Percentiles rank a stretch among this genome's conserved stretches.
Conservation (phyloP, 1,284 basidiomycete species). For the Sanghuangporus sanghuang region DNA sequence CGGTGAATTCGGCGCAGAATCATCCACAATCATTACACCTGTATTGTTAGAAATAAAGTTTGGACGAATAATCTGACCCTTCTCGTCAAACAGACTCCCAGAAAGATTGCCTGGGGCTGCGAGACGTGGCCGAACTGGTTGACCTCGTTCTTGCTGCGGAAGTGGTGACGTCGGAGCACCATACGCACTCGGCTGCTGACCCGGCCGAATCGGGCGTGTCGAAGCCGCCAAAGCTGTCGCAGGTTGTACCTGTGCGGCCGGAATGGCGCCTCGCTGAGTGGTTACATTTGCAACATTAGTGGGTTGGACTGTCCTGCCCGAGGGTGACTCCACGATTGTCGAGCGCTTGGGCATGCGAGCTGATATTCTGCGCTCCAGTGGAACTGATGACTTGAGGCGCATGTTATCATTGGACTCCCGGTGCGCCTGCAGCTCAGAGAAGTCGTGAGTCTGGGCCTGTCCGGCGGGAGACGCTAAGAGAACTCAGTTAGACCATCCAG, state of each 20-base stretch:
- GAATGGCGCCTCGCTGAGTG: constrained; percentile 35
- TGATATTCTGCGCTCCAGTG: constrained; percentile 92
- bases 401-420: constrained; percentile 88
- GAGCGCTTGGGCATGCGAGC: constrained; percentile 90
- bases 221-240: constrained; percentile 26
- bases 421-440: constrained; percentile 63
- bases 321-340: constrained; percentile 94
- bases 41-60: constrained; percentile 79
- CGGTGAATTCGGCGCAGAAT: constrained; percentile 68
- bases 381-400: constrained; percentile 86
- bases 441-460: constrained; percentile 28
- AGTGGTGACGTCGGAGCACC: constrained; percentile 16
- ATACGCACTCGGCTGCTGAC: constrained; percentile 15
- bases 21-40: constrained; percentile 86
- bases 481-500: constrained; percentile 18
- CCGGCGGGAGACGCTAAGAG: constrained; percentile 32
- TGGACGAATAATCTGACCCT: constrained; percentile 56
- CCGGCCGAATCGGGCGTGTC: constrained; percentile 21
- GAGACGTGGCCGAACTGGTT: constrained; percentile 32
- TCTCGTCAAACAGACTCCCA: constrained; percentile 8
- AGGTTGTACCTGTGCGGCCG: constrained; percentile 29
- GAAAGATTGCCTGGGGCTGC: constrained; percentile 31
- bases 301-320: constrained; percentile 79
- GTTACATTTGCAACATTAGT: constrained; percentile 37
- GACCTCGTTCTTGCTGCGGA: constrained; percentile 28